phyloP scores from a whole-genome alignment of 2,329 filamentous ascomycete genomes.

The Pseudomassariella vexata region DNA sequence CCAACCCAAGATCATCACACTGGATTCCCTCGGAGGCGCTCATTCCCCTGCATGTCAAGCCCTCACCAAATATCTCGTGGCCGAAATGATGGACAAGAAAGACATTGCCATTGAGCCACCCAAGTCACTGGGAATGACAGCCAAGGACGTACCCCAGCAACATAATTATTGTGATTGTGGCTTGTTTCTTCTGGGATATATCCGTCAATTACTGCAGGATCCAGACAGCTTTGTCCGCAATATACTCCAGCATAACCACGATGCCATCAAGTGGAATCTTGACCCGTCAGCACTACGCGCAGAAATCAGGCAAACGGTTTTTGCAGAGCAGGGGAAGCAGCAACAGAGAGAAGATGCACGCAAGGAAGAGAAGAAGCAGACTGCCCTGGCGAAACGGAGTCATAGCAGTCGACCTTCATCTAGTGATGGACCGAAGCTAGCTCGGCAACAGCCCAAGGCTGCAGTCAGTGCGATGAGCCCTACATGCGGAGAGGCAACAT shows the following conservation, averaged over 20 bases:
- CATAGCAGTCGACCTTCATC: constrained; percentile 3
- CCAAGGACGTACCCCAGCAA: constrained; percentile 71
- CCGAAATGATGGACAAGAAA: constrained; percentile 64
- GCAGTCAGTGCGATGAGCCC: no score
- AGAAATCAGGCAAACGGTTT: constrained; percentile 60
- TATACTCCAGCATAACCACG: constrained; percentile 58
- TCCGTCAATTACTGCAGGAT: constrained; percentile 72
- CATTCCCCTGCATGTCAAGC: constrained; percentile 60
- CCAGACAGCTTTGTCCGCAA: constrained; percentile 65
- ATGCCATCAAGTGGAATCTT: constrained; percentile 47
- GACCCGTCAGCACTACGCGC: constrained; percentile 54
- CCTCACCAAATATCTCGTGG: constrained; percentile 70
- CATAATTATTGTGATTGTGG: constrained; percentile 86
- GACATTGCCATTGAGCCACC: constrained; percentile 21
- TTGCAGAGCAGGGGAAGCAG: constrained; percentile 56
- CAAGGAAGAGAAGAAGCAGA: constrained; percentile 26
- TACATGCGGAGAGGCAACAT: no score
- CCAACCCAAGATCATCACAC: constrained; percentile 70
- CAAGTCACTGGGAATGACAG: constrained; percentile 52
- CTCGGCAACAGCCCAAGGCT: no score
- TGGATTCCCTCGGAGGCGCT: constrained; percentile 72
- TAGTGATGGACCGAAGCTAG: no score
- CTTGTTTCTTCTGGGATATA: constrained; percentile 77
- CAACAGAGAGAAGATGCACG: constrained; percentile 33
- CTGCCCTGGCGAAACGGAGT: constrained; percentile 5